A percentile compares a stretch with the other conserved stretches of the same genome.
Evolutionary conservation across 495 filamentous ascomycete genomes (phyloP).

Genomic region (Emericellopsis terricola): DNA sequence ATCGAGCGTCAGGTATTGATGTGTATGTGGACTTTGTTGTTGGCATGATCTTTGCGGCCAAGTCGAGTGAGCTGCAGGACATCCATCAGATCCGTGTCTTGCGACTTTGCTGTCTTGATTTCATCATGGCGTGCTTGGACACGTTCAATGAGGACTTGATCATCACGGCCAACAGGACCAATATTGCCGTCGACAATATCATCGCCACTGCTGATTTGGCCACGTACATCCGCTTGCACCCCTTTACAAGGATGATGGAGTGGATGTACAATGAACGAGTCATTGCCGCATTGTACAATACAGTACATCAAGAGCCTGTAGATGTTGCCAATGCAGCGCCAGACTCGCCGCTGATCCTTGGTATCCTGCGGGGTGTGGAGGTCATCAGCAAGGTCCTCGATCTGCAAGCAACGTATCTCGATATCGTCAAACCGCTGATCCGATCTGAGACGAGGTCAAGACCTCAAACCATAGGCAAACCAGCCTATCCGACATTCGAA

Average conservation of each 20-base stretch:
- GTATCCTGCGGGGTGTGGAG: conserved; percentile 55
- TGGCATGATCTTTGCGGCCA: conserved; percentile 49
- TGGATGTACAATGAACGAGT: conserved; percentile 94
- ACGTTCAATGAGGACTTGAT: conserved; percentile 90
- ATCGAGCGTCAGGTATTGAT: conserved; percentile 74
- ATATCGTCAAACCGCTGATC: conserved; percentile 64
- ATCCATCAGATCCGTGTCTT: conserved; percentile 46
- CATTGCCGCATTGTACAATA: conserved; percentile 54
- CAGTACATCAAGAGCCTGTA: conserved; percentile 50
- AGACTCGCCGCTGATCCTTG: conserved; percentile 58
- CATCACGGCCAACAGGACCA: conserved; percentile 57
- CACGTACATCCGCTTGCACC: conserved; percentile 69
- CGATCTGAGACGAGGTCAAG: conserved; percentile 21
- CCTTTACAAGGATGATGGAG: conserved; percentile 84
- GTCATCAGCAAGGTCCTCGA: conserved; percentile 65
- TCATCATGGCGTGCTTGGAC: conserved; percentile 52
- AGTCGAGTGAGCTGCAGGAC: conserved; percentile 39
- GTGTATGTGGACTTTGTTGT: conserved; percentile 81
- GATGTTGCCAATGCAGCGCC: conserved; percentile 46
- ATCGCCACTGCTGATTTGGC: conserved; percentile 52
- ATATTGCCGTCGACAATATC: conserved; percentile 49
- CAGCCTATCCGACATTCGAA: conserved; percentile 68
- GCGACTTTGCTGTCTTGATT: conserved; percentile 59
- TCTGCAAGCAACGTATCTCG: conserved; percentile 78
- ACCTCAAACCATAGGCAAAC: conserved; percentile 39